Evolutionary conservation across 2,329 filamentous ascomycete genomes (phyloP).

Genomic region (Cordyceps tenuipes): DNA sequence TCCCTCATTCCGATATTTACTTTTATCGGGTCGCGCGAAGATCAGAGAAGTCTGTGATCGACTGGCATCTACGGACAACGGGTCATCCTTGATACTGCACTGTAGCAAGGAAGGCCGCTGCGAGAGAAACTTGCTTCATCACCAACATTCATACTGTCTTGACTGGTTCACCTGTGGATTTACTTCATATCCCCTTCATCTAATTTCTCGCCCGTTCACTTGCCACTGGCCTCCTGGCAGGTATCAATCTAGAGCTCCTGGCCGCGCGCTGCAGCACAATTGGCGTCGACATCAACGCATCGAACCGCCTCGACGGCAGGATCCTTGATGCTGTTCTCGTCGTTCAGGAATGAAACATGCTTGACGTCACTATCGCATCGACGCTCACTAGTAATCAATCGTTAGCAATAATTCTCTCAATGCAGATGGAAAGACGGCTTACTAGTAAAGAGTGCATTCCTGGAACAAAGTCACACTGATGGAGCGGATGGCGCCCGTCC

Average conservation of each 20-base stretch:
- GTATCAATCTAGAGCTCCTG: not conserved
- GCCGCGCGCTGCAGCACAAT: not conserved
- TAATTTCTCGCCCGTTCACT: not conserved
- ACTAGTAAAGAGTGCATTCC: slow-evolving; percentile 7
- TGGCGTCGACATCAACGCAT: not conserved
- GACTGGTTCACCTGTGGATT: not conserved
- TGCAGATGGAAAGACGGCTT: not conserved
- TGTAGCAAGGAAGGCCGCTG: not conserved
- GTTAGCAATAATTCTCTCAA: not conserved
- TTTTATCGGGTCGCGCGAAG: not conserved
- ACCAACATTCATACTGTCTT: too few species aligned
- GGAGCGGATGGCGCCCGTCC: not conserved
- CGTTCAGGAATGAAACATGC: not conserved
- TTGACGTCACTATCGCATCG: not conserved
- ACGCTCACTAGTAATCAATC: not conserved
- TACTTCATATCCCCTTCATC: too few species aligned
- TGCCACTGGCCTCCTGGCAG: not conserved
- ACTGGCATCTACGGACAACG: not conserved
- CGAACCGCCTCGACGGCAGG: not conserved
- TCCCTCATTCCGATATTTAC: not conserved
- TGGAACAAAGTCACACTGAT: not conserved
- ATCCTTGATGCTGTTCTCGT: not conserved
- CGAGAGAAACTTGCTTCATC: not conserved
- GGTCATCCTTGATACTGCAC: not conserved
- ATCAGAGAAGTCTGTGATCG: not conserved